phyloP scores from a whole-genome alignment of 768 basidiomycete species.

The Tubosaeta sp. region DNA sequence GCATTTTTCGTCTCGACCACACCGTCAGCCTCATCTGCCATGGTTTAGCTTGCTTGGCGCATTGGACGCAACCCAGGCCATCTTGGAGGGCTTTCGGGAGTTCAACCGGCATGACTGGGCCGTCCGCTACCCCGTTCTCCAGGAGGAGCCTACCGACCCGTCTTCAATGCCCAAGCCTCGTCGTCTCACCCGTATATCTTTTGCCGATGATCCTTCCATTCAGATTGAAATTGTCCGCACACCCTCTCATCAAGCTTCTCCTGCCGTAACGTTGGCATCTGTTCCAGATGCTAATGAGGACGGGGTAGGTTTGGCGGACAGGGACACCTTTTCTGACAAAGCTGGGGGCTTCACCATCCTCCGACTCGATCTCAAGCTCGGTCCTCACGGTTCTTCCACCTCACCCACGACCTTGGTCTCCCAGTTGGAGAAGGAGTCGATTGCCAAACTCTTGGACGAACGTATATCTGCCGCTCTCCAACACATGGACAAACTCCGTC shows the following conservation, averaged over 20 bases:
- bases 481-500: constrained; percentile 81
- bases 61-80: constrained; percentile 64
- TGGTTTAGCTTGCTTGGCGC: constrained; percentile 54
- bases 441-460: constrained; percentile 87
- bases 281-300: constrained; percentile 38
- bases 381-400: constrained; percentile 60
- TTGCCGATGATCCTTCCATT: constrained; percentile 75
- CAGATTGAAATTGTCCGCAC: constrained; percentile 64
- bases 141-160: constrained; percentile 37
- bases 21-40: neutral
- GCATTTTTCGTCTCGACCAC: constrained; percentile 16
- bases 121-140: constrained; percentile 80
- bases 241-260: constrained; percentile 43
- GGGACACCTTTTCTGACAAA: constrained; percentile 37
- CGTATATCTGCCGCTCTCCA: constrained; percentile 68
- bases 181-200: constrained; percentile 60
- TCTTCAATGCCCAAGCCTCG: constrained; percentile 28
- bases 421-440: constrained; percentile 88
- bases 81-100: constrained; percentile 64
- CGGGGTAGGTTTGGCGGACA: constrained; percentile 26
- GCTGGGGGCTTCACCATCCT: constrained; percentile 78
- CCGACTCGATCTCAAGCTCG: constrained; percentile 89
- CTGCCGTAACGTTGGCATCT: constrained; percentile 56
- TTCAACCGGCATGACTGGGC: constrained; percentile 90
- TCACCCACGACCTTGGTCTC: constrained; percentile 73